Base-by-base conservation (phyloP, 176 grass and related monocot genomes). In the Lolium perenne region DNA sequence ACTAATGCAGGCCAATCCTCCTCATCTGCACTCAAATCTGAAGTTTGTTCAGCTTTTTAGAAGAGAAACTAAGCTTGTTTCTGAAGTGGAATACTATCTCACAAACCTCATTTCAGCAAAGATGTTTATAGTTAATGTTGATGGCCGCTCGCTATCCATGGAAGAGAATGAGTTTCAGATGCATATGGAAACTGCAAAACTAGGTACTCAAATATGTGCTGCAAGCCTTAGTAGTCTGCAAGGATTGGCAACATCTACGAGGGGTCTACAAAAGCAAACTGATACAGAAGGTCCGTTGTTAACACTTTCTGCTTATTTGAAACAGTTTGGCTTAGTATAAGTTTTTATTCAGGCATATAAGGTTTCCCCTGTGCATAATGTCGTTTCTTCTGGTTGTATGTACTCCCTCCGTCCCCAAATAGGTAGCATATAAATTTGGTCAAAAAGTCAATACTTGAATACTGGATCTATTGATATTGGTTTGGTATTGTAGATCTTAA, bases 71-170 rank as follows among this genome's bases (percentile, higher is more conserved):
- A 35, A 35, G 32, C 32, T 35, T 35, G 32, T 35, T 35, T 35
- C 32, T 35, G 32, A 35, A 35, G 32, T 35, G 32, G 32, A 35
- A 35, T 35, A 35, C 63, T 98, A 95, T 83, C 86, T 98, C 55
- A 95, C 93, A 1, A 98, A 98, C 68, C 89, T 98, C 61, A 86
- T 98, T 75, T 98, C 93, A 56, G 83, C 90, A 86, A 90, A 98
- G 90, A 95, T 91, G 89, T 94, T 98, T 76, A 94, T 98, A 89
- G 29, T 87, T 56, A 95, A 92, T 92, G 89, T 89, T 46, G 89
- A 91, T 90, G 85, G 83, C 20, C 46, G 22, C 7, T 98, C 91
- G 2, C 73, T 98, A 43, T 93, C 93, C 11, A 95, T 98, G 86
- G 93, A 95, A 9, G 93, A 92, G 88, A 92, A 40, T 53, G 91